Conservation (phyloP, 1,284 basidiomycete species). For the Ceratobasidium sp. region DNA sequence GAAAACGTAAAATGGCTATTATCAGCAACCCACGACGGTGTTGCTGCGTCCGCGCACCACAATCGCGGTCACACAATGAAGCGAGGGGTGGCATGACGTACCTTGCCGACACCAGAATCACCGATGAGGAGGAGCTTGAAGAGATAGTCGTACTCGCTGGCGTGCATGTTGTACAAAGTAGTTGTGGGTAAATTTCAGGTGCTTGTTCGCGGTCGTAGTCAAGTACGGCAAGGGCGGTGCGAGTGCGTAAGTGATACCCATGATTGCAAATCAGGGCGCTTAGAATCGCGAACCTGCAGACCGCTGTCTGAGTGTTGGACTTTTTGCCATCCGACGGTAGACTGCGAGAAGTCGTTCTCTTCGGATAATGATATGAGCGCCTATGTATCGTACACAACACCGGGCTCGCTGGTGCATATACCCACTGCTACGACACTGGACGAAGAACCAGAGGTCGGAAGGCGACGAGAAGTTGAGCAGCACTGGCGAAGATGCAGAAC, state of each 20-base stretch:
- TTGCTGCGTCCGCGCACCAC: constrained; percentile 13
- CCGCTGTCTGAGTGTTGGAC: constrained; percentile 1
- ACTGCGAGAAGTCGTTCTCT: not conserved
- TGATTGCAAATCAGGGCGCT: constrained; percentile 25
- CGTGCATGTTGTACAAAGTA: constrained; percentile 66
- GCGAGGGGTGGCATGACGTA: constrained; percentile 52
- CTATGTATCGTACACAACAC: not conserved
- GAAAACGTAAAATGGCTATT: constrained; percentile 48
- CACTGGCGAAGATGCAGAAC: not conserved
- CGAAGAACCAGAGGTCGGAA: not conserved
- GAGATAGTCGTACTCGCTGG: constrained; percentile 95
- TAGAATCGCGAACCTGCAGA: constrained; percentile 1
- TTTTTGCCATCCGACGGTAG: not conserved
- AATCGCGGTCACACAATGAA: constrained; percentile 11
- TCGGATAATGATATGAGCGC: not conserved
- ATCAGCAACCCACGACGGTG: constrained; percentile 6
- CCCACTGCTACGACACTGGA: not conserved
- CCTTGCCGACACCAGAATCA: constrained; percentile 97
- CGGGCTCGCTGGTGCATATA: not conserved
- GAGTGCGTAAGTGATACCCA: constrained; percentile 27
- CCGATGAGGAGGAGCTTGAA: constrained; percentile 85
- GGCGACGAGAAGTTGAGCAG: not conserved
- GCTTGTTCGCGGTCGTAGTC: constrained; percentile 22
- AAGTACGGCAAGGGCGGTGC: constrained; percentile 26
- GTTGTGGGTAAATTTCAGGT: constrained; percentile 5